phyloP scores from a whole-genome alignment of 2,329 filamentous ascomycete species.

The Sarocladium strictum region DNA sequence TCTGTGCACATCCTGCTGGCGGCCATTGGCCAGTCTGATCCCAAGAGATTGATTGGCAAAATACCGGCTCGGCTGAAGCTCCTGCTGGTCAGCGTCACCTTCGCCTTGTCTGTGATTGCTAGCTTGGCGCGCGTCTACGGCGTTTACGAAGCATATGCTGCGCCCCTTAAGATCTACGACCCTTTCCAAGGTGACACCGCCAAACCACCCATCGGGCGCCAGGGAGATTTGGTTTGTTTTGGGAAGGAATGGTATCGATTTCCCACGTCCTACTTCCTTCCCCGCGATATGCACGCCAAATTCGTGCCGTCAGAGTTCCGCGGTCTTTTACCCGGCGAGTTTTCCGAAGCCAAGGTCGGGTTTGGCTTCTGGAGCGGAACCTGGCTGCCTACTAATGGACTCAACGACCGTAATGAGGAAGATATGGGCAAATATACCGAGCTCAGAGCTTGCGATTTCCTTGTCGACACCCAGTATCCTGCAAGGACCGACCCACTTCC shows the following conservation, averaged over 20 bases:
- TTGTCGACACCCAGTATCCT: constrained; percentile 83
- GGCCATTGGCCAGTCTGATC: constrained; percentile 65
- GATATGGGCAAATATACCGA: constrained; percentile 83
- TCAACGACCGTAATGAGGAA: constrained; percentile 90
- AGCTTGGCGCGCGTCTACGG: constrained; percentile 70
- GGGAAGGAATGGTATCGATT: constrained; percentile 99
- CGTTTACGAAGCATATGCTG: constrained; percentile 74
- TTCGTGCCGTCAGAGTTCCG: constrained; percentile 88
- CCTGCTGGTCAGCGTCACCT: constrained; percentile 48
- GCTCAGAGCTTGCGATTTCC: constrained; percentile 67
- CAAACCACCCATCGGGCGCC: constrained; percentile 42
- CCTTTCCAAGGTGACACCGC: constrained; percentile 54
- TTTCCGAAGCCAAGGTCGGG: constrained; percentile 64
- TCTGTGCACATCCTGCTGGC: constrained; percentile 74
- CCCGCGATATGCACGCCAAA: constrained; percentile 74
- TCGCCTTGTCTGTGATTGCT: constrained; percentile 59
- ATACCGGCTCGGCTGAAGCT: constrained; percentile 75
- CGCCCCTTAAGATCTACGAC: constrained; percentile 66
- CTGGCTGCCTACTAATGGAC: constrained; percentile 72
- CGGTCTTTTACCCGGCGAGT: constrained; percentile 85
- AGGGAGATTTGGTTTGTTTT: constrained; percentile 72
- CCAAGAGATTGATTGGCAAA: constrained; percentile 60
- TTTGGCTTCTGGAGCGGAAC: constrained; percentile 77
- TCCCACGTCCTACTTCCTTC: constrained; percentile 86
- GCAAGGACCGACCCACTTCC: constrained; percentile 44